These are phyloP conservation scores for Colletotrichum falcatum DNA, from an alignment of 2,329 filamentous ascomycete genomes.

Conservation along the genomic window DNA sequence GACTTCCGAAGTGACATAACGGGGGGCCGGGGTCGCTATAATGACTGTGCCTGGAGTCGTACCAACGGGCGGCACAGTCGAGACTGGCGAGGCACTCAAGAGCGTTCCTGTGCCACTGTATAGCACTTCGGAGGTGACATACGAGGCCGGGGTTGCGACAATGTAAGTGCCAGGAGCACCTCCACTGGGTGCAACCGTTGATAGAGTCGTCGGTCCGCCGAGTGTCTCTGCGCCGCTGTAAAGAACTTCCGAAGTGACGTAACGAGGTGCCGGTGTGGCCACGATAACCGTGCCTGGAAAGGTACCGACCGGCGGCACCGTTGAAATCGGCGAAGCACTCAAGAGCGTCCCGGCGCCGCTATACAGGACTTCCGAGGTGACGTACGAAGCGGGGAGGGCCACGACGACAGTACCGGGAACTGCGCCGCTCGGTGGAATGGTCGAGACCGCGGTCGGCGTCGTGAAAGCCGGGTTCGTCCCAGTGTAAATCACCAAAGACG, in stretches of 20 bases:
- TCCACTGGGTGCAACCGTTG: conserved; percentile 21
- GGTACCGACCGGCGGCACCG: conserved; percentile 24
- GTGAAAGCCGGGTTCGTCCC: conserved; percentile 20
- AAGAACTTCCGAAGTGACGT: conserved; percentile 18
- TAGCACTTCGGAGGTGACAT: conserved; percentile 3
- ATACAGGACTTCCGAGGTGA: conserved; percentile 23
- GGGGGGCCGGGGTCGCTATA: conserved; percentile 17
- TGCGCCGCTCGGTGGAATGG: conserved; percentile 14
- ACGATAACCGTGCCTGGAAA: conserved; percentile 37
- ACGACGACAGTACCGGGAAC: conserved; percentile 29
- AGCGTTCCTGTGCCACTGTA: conserved; percentile 19
- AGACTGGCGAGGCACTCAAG: not conserved
- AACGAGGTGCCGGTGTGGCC: conserved; percentile 4
- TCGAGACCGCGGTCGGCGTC: not conserved
- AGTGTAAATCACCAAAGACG: conserved; percentile 19
- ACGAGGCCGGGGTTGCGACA: conserved; percentile 24
- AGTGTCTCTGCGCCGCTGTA: conserved; percentile 23
- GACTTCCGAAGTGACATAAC: conserved; percentile 22
- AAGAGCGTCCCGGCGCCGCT: conserved; percentile 13
- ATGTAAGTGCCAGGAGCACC: conserved; percentile 33
- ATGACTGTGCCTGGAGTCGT: conserved; percentile 30
- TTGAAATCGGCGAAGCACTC: conserved; percentile 11
- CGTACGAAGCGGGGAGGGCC: not conserved
- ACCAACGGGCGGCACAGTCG: conserved; percentile 9
- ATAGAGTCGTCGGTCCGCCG: conserved; percentile 19